These are phyloP conservation scores for Lepidium campestre DNA, from an alignment of 441 rosid species.

Conservation along the genomic window DNA sequence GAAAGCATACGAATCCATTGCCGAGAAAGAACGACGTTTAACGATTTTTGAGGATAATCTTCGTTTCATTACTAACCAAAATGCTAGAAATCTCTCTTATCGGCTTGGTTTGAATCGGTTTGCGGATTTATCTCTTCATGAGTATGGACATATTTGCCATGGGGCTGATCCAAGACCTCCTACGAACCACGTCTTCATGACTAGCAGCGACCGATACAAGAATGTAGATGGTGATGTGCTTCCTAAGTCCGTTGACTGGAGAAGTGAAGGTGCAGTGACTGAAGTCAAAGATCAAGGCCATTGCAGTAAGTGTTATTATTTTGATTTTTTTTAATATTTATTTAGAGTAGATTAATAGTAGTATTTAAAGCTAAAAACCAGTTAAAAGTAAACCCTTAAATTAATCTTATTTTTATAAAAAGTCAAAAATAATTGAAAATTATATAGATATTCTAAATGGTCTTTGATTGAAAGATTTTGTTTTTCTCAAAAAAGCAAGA, in stretches of 20 bases:
- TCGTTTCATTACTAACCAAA: conserved; percentile 31
- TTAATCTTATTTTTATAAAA: background rate
- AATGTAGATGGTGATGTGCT: conserved; percentile 30
- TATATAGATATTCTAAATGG: too few relatives aligned
- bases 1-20: conserved; percentile 32
- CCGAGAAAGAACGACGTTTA: conserved; percentile 35
- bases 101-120: conserved; percentile 36
- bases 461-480: too few relatives aligned
- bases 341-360: background rate
- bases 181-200: conserved; percentile 31
- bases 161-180: conserved; percentile 24
- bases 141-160: conserved; percentile 31
- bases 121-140: conserved; percentile 39
- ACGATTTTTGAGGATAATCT: conserved; percentile 37
- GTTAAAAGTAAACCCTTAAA: background rate
- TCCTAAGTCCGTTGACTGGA: conserved; percentile 38
- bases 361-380: background rate
- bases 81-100: conserved; percentile 22
- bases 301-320: conserved; percentile 28
- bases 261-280: conserved; percentile 35
- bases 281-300: conserved; percentile 39
- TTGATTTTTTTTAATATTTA: background rate
- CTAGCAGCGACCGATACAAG: conserved; percentile 30
- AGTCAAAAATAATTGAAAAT: background rate
- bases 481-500: too few relatives aligned